A percentile compares a stretch with the other conserved stretches of the same genome.
Evolutionary conservation across 768 basidiomycete species (phyloP).

Genomic region (Rhodotorula diobovata): DNA sequence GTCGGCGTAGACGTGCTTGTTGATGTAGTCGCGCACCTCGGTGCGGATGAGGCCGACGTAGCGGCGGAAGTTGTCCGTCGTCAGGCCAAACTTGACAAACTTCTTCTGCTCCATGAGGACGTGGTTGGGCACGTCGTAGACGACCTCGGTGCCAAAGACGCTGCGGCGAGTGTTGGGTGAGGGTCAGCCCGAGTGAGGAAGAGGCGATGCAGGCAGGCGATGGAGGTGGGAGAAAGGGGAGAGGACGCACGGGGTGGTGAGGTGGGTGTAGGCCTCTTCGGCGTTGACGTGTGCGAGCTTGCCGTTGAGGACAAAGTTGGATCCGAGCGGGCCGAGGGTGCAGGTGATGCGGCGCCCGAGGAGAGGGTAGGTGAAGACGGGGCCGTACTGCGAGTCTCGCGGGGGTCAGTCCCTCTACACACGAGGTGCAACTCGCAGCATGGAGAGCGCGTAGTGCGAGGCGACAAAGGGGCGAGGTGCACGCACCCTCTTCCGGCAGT

Average conservation of each 20-base stretch:
- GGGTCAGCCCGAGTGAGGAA: background rate
- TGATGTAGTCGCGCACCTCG: conserved; percentile 38
- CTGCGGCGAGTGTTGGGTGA: conserved; percentile 51
- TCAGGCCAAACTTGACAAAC: conserved; percentile 92
- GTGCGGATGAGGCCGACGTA: conserved; percentile 55
- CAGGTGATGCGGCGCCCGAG: conserved; percentile 87
- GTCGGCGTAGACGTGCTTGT: conserved; percentile 28
- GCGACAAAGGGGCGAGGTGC: too few species aligned
- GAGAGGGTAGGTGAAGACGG: conserved; percentile 88
- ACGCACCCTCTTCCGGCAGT: conserved; percentile 61
- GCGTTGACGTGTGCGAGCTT: conserved; percentile 87
- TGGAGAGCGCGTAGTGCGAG: too few species aligned
- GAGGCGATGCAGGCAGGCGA: conserved; percentile 43
- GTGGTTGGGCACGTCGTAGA: conserved; percentile 94
- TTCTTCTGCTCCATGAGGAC: conserved; percentile 98
- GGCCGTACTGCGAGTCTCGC: conserved; percentile 69
- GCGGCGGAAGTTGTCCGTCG: conserved; percentile 79
- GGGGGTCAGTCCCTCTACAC: background rate
- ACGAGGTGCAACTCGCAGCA: too few species aligned
- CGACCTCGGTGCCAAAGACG: conserved; percentile 94
- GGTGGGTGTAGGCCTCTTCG: conserved; percentile 79
- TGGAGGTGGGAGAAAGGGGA: conserved; percentile 55
- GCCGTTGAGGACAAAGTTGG: conserved; percentile 89
- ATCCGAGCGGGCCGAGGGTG: conserved; percentile 82
- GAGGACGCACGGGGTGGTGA: conserved; percentile 51